Evolutionary conservation across 2,329 filamentous ascomycete genomes (phyloP), one percentile per base, ranked within the genome.

Genomic region (Acrodontium crateriforme): DNA sequence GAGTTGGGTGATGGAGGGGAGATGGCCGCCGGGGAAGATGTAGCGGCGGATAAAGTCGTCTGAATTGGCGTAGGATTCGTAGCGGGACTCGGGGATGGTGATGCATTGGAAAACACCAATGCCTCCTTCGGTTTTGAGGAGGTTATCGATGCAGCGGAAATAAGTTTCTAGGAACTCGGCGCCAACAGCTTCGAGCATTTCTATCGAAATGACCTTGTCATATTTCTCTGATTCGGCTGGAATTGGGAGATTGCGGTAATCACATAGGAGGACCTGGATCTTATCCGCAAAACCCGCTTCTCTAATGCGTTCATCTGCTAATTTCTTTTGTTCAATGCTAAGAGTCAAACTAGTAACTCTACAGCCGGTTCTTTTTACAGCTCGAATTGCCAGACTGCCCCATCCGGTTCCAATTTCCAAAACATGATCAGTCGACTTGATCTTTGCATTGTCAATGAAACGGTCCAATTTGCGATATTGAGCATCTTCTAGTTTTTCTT

Each of bases 141-240:
- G 50, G 31, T 59, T 58, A 40, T 80, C 59, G 27, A 83, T 61
- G 38, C 67, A 70, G 11, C 59, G 54, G 46, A 83, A 83, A 46
- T 81, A 83, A 2, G 67, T 74, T 12, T 63, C 59, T 17, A 83
- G 52, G 40, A 70, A 81, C 44, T 78, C 72, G 28, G 65, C 59
- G 3, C 78, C 78, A 0, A 82, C 78, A 2, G 74, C 74, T 55
- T 83, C 78, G 13, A 82, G 58, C 78, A 83, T 83, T 47, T 83
- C 78, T 32, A 82, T 79, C 3, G 74, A 79, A 6, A 82, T 63
- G 5, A 82, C 61, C 47, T 80, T 80, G 52, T 83, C 78, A 40
- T 71, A 83, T 24, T 47, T 51, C 7, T 46, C 40, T 5, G 31
- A 23, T 22, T 42, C 40, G 13, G 22, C 38, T 0, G 71, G 67